Evolutionary conservation across 2,329 filamentous ascomycete species (phyloP).

Genomic region (Aspergillus quadricinctus): DNA sequence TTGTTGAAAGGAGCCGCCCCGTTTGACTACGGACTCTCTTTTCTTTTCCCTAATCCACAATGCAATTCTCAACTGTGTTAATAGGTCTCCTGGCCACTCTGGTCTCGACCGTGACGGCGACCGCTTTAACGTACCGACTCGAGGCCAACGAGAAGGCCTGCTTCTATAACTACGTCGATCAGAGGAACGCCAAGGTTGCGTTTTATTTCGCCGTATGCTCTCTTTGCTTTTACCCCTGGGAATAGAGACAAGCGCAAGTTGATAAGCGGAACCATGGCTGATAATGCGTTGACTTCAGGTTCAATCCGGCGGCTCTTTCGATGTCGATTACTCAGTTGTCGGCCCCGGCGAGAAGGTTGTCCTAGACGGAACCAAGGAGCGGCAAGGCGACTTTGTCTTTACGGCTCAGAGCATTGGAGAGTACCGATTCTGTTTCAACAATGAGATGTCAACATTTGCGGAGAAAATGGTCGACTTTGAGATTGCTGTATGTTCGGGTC

Average conservation of each 20-base stretch:
- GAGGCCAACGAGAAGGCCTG: conserved; percentile 89
- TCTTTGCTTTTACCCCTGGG: background rate
- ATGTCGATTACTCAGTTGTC: conserved; percentile 86
- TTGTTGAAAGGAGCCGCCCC: conserved; percentile 7
- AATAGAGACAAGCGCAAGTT: background rate
- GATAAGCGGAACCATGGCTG: background rate
- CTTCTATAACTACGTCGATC: conserved; percentile 80
- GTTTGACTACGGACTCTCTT: conserved; percentile 9
- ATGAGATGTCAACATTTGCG: conserved; percentile 95
- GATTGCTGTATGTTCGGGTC: conserved; percentile 65
- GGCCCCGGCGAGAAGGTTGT: conserved; percentile 78
- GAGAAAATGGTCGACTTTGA: conserved; percentile 99
- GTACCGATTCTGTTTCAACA: conserved; percentile 97
- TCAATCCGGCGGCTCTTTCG: conserved; percentile 96
- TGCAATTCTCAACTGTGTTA: conserved; percentile 62
- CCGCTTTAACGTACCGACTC: conserved; percentile 90
- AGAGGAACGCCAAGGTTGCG: conserved; percentile 80
- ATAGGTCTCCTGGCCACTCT: conserved; percentile 68
- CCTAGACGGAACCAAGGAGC: conserved; percentile 80
- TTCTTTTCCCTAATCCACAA: conserved; percentile 33
- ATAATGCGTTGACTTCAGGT: conserved; percentile 54
- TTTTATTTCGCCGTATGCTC: conserved; percentile 94
- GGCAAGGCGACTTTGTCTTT: conserved; percentile 97
- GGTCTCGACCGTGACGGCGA: conserved; percentile 70
- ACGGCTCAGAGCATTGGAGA: conserved; percentile 83